Evolutionary conservation across 257 asterid genomes (phyloP).

Genomic region (Misopates orontium): DNA sequence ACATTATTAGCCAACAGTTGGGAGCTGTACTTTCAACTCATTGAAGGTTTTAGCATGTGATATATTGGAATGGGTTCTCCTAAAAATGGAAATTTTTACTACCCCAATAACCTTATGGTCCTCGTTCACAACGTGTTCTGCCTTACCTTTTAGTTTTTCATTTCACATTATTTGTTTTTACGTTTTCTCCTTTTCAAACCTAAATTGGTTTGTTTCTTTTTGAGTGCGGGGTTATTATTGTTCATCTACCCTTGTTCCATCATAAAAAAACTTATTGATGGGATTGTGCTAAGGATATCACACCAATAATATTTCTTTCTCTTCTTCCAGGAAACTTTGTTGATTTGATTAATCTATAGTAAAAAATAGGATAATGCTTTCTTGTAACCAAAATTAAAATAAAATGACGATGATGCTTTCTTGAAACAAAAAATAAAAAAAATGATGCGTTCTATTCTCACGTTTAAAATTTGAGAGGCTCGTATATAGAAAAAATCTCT

Average conservation of each 20-base stretch:
- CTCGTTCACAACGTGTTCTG: constrained; percentile 47
- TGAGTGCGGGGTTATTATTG: no score
- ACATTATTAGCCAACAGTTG: constrained; percentile 40
- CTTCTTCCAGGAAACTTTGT: no score
- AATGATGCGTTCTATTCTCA: constrained; percentile 18
- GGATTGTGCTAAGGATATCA: not conserved
- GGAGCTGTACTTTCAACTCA: constrained; percentile 46
- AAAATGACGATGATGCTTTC: no score
- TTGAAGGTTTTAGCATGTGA: constrained; percentile 56
- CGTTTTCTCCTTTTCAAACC: no score
- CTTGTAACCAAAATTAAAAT: no score
- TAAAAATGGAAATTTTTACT: constrained; percentile 36
- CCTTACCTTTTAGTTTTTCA: constrained; percentile 8
- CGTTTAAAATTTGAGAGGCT: constrained; percentile 32
- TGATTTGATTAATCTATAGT: no score
- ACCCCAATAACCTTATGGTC: constrained; percentile 28
- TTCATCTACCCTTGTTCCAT: no score
- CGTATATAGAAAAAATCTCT: constrained; percentile 22
- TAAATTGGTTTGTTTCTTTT: no score
- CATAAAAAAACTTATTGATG: not conserved
- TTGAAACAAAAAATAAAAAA: no score
- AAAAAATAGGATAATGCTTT: not conserved
- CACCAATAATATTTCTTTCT: no score
- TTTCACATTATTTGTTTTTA: constrained; percentile 2
- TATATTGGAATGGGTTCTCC: constrained; percentile 42